These are phyloP conservation scores for Agrostemma githago DNA, from an alignment of 148 eudicot species.

Conservation along the genomic window DNA sequence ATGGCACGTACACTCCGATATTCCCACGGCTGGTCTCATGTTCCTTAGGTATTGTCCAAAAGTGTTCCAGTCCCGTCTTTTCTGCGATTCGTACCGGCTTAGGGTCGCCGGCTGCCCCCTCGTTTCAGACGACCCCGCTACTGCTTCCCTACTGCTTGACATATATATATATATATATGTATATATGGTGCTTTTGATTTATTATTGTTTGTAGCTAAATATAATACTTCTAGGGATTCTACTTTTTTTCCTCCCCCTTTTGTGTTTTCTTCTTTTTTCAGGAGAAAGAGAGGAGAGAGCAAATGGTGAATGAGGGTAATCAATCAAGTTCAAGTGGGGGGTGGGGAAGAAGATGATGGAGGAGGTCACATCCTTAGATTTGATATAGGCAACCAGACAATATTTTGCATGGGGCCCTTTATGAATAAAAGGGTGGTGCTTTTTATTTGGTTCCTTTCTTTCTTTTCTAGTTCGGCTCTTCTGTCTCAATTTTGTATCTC, in stretches of 20 bases:
- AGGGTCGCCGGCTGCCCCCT: constrained; percentile 15
- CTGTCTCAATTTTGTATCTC: too few species aligned
- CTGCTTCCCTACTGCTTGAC: constrained; percentile 10
- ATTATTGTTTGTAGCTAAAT: constrained; percentile 3
- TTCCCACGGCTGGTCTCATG: constrained; percentile 54
- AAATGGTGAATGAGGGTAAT: constrained; percentile 31
- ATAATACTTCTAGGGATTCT: constrained; percentile 5
- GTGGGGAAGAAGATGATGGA: constrained; percentile 21
- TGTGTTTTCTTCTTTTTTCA: neutral
- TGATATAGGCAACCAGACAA: constrained; percentile 21
- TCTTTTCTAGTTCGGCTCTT: neutral
- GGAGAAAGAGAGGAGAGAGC: constrained; percentile 14
- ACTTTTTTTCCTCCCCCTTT: neutral
- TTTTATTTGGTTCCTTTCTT: constrained; percentile 34
- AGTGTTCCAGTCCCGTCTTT: constrained; percentile 80
- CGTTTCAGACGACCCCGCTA: constrained; percentile 2
- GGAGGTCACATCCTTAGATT: constrained; percentile 36
- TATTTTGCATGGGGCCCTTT: constrained; percentile 28
- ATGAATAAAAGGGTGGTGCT: constrained; percentile 21
- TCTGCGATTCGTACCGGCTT: constrained; percentile 78
- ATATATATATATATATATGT: neutral
- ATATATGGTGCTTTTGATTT: neutral
- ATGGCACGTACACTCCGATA: constrained; percentile 56
- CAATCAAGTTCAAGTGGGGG: neutral
- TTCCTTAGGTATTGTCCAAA: constrained; percentile 77